Percentiles rank a stretch among this genome's conserved stretches.
phyloP scores from a whole-genome alignment of 2,329 filamentous ascomycete species.

The Biscogniauxia sp. region DNA sequence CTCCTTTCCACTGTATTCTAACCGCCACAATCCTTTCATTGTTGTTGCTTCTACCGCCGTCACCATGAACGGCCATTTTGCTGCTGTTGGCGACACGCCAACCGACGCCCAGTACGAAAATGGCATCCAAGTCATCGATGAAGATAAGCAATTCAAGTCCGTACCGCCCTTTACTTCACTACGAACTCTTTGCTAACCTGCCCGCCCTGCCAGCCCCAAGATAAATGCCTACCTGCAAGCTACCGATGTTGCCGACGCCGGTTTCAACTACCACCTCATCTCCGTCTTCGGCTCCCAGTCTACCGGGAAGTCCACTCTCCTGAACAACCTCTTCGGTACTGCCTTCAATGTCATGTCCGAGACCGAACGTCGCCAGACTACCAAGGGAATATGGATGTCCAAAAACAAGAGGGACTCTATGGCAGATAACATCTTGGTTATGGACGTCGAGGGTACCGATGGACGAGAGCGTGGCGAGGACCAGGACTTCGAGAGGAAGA shows the following conservation, averaged over 20 bases:
- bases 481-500: slow-evolving; percentile 98
- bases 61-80: slow-evolving; percentile 77
- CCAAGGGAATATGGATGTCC: slow-evolving; percentile 99
- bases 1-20: slow-evolving; percentile 7
- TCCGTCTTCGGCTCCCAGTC: slow-evolving; percentile 99
- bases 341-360: slow-evolving; percentile 98
- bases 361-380: slow-evolving; percentile 89
- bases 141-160: slow-evolving; percentile 96
- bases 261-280: slow-evolving; percentile 99
- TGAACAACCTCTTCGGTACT: slow-evolving; percentile 94
- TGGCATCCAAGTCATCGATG: slow-evolving; percentile 95
- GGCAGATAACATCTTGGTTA: slow-evolving; percentile 97
- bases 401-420: slow-evolving; percentile 84
- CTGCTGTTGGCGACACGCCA: slow-evolving; percentile 65
- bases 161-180: slow-evolving; percentile 31
- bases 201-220: slow-evolving; percentile 54
- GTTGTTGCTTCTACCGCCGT: slow-evolving; percentile 10
- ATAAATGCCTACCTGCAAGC: slow-evolving; percentile 78
- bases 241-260: slow-evolving; percentile 78
- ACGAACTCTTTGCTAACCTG: slow-evolving; percentile 15
- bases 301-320: slow-evolving; percentile 93
- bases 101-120: slow-evolving; percentile 73
- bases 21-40: slow-evolving; percentile 10
- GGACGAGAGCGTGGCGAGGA: slow-evolving; percentile 95
- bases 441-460: slow-evolving; percentile 98